phyloP scores from a whole-genome alignment of 73 alveolate genomes.

The Tetrahymena malaccensis region DNA sequence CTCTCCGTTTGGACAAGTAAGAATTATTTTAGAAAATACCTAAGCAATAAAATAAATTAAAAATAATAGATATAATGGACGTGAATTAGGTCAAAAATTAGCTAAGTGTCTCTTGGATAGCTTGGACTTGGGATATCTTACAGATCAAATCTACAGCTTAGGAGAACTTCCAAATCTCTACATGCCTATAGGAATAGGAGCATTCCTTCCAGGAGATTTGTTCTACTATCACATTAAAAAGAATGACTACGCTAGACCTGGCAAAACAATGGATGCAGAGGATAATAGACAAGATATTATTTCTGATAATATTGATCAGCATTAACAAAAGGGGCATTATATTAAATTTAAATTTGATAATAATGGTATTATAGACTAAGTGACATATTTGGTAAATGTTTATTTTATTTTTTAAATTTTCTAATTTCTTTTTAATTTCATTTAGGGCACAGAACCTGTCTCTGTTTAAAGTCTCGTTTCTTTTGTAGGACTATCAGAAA shows the following conservation, averaged over 20 bases:
- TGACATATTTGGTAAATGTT: constrained; percentile 60
- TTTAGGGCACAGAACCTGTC: constrained; percentile 76
- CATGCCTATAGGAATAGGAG: constrained; percentile 94
- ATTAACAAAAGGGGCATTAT: constrained; percentile 68
- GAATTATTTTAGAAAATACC: neutral
- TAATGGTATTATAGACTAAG: constrained; percentile 93
- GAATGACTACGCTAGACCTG: constrained; percentile 79
- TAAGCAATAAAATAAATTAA: neutral
- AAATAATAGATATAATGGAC: constrained; percentile 69
- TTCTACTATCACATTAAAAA: constrained; percentile 87
- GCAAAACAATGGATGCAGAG: constrained; percentile 49
- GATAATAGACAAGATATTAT: constrained; percentile 80
- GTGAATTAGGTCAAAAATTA: constrained; percentile 94
- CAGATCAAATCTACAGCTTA: constrained; percentile 48
- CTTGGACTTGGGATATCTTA: constrained; percentile 71
- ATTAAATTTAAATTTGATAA: constrained; percentile 88
- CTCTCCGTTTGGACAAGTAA: constrained; percentile 85
- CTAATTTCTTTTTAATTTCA: neutral
- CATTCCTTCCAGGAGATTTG: constrained; percentile 78
- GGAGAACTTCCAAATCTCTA: constrained; percentile 93
- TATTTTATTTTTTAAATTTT: neutral
- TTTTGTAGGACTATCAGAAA: constrained; percentile 94
- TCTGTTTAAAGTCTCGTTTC: constrained; percentile 82
- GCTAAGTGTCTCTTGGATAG: constrained; percentile 91
- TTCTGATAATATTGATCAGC: constrained; percentile 68